Evolutionary conservation across 805 yeast species (phyloP).

Genomic region (Yarrowia keelungensis): DNA sequence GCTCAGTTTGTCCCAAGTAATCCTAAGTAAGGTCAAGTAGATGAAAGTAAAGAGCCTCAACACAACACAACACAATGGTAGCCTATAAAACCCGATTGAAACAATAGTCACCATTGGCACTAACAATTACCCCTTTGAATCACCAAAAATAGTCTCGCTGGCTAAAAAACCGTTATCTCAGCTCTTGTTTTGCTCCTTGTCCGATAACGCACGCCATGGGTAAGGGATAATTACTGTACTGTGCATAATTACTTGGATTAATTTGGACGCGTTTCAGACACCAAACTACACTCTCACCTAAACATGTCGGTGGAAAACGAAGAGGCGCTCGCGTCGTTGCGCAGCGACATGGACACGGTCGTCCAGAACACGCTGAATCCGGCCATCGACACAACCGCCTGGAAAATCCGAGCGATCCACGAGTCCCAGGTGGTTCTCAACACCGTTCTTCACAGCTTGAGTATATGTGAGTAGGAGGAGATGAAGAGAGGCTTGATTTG

Average conservation of each 20-base stretch:
- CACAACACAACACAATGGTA: no score
- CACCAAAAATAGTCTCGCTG: no score
- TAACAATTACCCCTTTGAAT: no score
- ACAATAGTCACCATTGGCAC: no score
- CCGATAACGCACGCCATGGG: background rate
- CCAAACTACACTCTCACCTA: background rate
- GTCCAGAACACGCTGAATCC: slow-evolving; percentile 38
- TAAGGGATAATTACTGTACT: background rate
- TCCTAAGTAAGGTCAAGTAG: background rate
- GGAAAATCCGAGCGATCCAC: slow-evolving; percentile 43
- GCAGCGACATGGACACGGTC: slow-evolving; percentile 24
- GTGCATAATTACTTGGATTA: no score
- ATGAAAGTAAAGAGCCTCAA: background rate
- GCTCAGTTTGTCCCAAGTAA: background rate
- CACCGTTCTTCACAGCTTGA: slow-evolving; percentile 41
- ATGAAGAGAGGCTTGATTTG: no score
- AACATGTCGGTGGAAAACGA: slow-evolving; percentile 14
- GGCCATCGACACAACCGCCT: slow-evolving; percentile 43
- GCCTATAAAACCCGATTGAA: no score
- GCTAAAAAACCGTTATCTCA: no score
- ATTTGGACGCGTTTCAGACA: no score
- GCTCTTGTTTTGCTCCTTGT: no score
- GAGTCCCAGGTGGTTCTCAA: slow-evolving; percentile 44
- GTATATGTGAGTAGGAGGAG: slow-evolving; percentile 40
- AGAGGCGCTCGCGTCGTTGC: slow-evolving; percentile 13